A percentile compares a stretch with the other conserved stretches of the same genome.
Conservation (phyloP, 1,284 basidiomycete genomes). For the Ganoderma lingzhi region DNA sequence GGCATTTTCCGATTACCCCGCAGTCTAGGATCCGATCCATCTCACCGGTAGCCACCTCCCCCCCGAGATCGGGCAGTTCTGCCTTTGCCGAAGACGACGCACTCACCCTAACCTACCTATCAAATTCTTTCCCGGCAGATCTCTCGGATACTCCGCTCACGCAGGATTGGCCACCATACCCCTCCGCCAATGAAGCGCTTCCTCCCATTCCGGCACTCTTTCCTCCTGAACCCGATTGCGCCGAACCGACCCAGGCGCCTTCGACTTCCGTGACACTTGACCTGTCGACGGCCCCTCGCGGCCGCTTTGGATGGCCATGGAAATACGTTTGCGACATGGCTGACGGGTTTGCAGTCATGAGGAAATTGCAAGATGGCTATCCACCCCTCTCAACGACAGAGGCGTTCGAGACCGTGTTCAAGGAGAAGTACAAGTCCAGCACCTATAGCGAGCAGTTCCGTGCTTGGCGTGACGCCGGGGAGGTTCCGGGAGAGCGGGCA, state of each 20-base stretch:
- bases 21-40: neutral
- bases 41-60: neutral
- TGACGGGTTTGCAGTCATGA: neutral
- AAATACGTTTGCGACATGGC: conserved; percentile 2
- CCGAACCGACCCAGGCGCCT: neutral
- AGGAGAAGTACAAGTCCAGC: neutral
- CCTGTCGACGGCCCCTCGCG: neutral
- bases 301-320: neutral
- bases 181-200: neutral
- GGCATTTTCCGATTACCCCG: neutral
- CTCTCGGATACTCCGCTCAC: neutral
- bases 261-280: neutral
- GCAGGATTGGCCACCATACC: neutral
- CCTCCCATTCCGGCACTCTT: neutral
- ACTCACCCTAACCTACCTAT: neutral
- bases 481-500: neutral
- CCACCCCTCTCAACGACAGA: neutral
- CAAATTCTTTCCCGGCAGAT: neutral
- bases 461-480: neutral
- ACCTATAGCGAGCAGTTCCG: neutral
- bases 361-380: neutral
- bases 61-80: neutral
- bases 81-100: neutral
- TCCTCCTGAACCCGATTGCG: neutral
- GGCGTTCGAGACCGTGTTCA: neutral